phyloP scores from a whole-genome alignment of 2,329 filamentous ascomycete genomes.

The Colletotrichum theobromicola region DNA sequence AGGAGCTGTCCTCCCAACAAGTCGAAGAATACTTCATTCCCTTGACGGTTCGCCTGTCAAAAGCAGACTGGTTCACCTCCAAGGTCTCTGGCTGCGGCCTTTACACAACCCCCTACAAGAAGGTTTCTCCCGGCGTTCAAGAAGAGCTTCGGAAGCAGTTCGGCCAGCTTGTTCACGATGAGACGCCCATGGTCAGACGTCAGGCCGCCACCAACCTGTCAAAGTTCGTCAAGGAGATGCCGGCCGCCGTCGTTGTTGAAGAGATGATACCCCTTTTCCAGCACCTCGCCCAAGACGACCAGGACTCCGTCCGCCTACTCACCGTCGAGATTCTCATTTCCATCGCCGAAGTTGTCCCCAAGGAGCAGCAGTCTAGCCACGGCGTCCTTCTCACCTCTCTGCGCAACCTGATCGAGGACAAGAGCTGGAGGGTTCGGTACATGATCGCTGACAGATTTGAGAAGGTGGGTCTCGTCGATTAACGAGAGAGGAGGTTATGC shows the following conservation, averaged over 20 bases:
- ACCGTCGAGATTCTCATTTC: constrained; percentile 97
- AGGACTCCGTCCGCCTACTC: constrained; percentile 94
- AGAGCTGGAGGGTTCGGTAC: constrained; percentile 98
- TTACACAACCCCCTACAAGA: constrained; percentile 91
- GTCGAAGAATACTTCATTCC: constrained; percentile 98
- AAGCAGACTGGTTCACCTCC: constrained; percentile 99
- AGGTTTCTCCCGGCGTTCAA: constrained; percentile 86
- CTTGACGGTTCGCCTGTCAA: constrained; percentile 91
- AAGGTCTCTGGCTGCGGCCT: constrained; percentile 98
- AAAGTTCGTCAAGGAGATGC: constrained; percentile 98
- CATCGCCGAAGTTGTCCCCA: constrained; percentile 95
- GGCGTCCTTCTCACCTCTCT: constrained; percentile 90
- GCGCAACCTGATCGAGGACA: constrained; percentile 95
- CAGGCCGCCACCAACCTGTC: constrained; percentile 95
- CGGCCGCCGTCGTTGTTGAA: constrained; percentile 86
- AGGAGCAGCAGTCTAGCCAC: constrained; percentile 97
- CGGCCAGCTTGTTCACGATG: constrained; percentile 91
- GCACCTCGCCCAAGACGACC: constrained; percentile 93
- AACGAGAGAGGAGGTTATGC: constrained; percentile 18
- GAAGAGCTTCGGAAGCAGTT: constrained; percentile 93
- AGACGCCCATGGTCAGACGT: constrained; percentile 98
- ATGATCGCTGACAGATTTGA: constrained; percentile 99
- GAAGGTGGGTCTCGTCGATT: constrained; percentile 65
- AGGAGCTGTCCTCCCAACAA: constrained; percentile 86
- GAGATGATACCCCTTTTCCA: constrained; percentile 99